Evolutionary conservation across 257 asterid genomes (phyloP), one percentile per base, ranked within the genome.

Genomic region (Solanum chiquidenum): DNA sequence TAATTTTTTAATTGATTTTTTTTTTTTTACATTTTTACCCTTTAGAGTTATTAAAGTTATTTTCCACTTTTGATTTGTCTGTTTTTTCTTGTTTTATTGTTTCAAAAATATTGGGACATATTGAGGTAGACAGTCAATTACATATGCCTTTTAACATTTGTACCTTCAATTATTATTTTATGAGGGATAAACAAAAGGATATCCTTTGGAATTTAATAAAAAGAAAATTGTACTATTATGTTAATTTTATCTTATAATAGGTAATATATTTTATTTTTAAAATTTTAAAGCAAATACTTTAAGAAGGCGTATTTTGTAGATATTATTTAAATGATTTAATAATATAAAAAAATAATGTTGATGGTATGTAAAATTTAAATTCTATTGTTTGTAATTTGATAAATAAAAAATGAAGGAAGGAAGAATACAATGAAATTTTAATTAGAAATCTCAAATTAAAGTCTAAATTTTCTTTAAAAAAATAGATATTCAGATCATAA

Each of bases 91-190:
- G 85, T 79, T 79, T 79, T 79, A 14, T 27, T 79, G 64, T 79
- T 80, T 27, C 18, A 27, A 46, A n/a, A 18, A 55, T 55, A 27
- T 46, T 29, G 58, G 38, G 68, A 77, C 84, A 42, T 1, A 7
- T 13, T 25, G 29, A 33, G 5, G 84, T 13, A 4, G 83, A 77
- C n/a, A 46, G 68, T 16, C 42, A 46, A 74, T 10, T 66, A 74
- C 25, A 25, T 27, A 13, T 42, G 62, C 37, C 42, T 77, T 75
- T 77, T 77, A 42, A 25, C 37, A 12, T 42, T 42, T 42, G 64
- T 20, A 25, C 84, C 62, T 13, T 42, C 62, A 77, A 77, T 77
- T 44, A 79, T 44, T 79, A 42, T 79, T 79, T 79, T 79, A 42
- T 7, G 3, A 77, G 37, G 83, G 14, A 77, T 42, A 40, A 40